Base-by-base conservation (phyloP, 2,329 filamentous ascomycete genomes). In the Cladophialophora carrionii region DNA sequence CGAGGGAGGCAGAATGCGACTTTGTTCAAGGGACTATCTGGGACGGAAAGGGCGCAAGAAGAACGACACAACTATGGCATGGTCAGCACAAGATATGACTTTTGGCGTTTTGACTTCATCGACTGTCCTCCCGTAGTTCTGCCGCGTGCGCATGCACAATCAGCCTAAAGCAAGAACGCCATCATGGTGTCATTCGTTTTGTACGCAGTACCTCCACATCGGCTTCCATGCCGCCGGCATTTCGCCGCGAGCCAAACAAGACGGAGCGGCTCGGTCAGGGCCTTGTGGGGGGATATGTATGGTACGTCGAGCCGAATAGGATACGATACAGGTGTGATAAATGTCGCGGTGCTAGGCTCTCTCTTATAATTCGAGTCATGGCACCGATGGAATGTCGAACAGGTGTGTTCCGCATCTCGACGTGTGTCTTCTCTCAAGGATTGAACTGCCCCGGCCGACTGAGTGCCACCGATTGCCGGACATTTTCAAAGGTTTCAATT, bases 161-260 rank as follows among this genome's bases (percentile, higher is more conserved):
- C 51, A 54, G 51, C 26, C 51, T 54, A 54, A 54, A 54, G 51
- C 51, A 32, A 32, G 22, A 26, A 26, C 51, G 3, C 6, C 8
- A 26, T 54, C 26, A 32, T 34, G 20, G 51, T 54, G 51, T 54
- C 24, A 54, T 54, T 41, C 37, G 37, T 41, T 37, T 37, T 31
- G 29, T 31, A 31, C 37, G 7, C 37, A 12, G 4, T n/a, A 1
- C 17, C 4, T 26, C 20, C 20, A 51, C 20, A 20, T 24, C 20
- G 48, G 48, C 48, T 26, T 8, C 48, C 2, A 51, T 10, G 2
- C 43, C 43, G 43, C 43, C 48, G 48, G 48, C 10, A n/a, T 26
- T 51, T 26, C 24, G 48, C 48, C n/a, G 46, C 37, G 37, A 41
- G 14, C 17, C 17, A 7, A n/a, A 41, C 5, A n/a, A 4, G 37